Conservation (phyloP, 2,329 filamentous ascomycete genomes). For the Aspergillus flavus region DNA sequence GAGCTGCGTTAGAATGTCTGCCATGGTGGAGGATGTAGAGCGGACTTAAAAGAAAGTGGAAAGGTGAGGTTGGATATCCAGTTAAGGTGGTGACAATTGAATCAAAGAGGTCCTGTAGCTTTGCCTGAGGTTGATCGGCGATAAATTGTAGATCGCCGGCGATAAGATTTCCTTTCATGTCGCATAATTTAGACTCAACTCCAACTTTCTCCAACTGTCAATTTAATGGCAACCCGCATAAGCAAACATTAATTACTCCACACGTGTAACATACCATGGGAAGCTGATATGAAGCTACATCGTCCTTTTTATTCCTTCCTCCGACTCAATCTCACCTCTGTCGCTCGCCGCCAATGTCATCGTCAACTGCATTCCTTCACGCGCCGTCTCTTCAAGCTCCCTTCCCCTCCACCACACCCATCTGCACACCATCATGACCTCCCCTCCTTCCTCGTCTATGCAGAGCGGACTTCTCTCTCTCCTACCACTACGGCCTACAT, state of each 20-base stretch:
- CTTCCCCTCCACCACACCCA: constrained; percentile 35
- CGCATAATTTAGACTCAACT: background rate
- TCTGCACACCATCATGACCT: constrained; percentile 42
- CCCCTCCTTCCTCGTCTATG: constrained; percentile 44
- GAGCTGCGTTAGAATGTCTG: constrained; percentile 53
- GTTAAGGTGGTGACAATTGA: constrained; percentile 20
- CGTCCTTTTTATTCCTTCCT: background rate
- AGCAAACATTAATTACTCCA: background rate
- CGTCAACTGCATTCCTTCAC: constrained; percentile 29
- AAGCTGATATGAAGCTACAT: background rate
- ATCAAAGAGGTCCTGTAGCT: constrained; percentile 9
- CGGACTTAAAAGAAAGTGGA: background rate
- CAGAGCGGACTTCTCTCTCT: constrained; percentile 40
- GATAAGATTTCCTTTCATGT: constrained; percentile 4
- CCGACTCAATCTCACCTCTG: constrained; percentile 2
- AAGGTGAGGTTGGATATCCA: background rate
- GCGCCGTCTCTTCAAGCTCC: constrained; percentile 40
- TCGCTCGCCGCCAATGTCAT: background rate
- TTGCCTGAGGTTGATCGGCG: background rate
- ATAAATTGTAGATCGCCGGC: constrained; percentile 4
- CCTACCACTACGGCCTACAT: constrained; percentile 43
- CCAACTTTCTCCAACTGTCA: background rate
- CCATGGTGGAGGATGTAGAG: constrained; percentile 29
- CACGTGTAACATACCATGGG: background rate
- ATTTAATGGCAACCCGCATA: background rate